Evolutionary conservation across 2,329 filamentous ascomycete genomes (phyloP), one percentile per base, ranked within the genome.

Genomic region (Diaporthe batatas): DNA sequence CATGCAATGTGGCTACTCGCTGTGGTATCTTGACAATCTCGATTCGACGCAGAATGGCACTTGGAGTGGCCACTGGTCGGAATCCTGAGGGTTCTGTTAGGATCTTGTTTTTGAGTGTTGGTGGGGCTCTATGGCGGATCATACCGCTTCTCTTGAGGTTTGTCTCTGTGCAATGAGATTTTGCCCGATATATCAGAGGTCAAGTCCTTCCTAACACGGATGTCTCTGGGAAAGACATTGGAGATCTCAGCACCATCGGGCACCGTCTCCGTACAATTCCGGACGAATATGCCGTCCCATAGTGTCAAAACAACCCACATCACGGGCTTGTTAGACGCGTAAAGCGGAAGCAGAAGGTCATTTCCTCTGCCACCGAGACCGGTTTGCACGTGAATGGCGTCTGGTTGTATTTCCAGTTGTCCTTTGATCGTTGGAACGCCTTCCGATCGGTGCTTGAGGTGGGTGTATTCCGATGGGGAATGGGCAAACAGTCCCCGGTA

Each of bases 401-500:
- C 55, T 1, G 39, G 32, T 5, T 62, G 42, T 10, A 62, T 18
- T 10, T n/a, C 10, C 21, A 70, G 8, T 6, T 36, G 1, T n/a
- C 68, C 68, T 18, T 8, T 39, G 8, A 39, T 10, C 8, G 8
- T 39, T 10, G 36, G 36, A 10, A 6, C 36, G 8, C 2, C 36
- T 6, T 39, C 12, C 6, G 36, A 8, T 39, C 36, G 29, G 29
- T 29, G 29, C 29, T 14, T 23, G 10, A 68, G 51, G 39, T 72
- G 62, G n/a, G 25, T 42, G 18, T 59, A 72, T 21, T 72, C 70
- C 11, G n/a, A 0, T 11, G 70, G 70, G 1, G 70, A 69, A 1
- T 55, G 42, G 11, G 62, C 70, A 2, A 69, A 51, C 5, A 69
- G 10, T 8, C 70, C 70, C 14, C 70, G 70, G 5, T 72, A 69